Evolutionary conservation across 2,329 filamentous ascomycete genomes (phyloP).

Genomic region (Camptophora hylomeconis): DNA sequence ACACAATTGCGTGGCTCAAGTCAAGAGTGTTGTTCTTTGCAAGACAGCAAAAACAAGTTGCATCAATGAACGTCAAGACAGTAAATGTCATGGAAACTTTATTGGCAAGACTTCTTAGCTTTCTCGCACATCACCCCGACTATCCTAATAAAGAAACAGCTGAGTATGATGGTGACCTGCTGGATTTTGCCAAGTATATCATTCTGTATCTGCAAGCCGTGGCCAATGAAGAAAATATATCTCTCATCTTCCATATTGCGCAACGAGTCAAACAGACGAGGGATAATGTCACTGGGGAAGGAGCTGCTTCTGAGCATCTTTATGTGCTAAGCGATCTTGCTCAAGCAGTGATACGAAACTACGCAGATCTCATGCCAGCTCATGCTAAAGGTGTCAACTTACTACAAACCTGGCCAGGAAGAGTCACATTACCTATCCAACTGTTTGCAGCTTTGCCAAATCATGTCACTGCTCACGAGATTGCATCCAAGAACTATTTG

Average conservation of each 20-base stretch:
- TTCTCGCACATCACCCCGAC: conserved; percentile 89
- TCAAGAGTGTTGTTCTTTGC: conserved; percentile 60
- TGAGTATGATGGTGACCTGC: conserved; percentile 50
- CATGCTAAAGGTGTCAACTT: conserved; percentile 36
- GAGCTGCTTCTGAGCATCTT: conserved; percentile 37
- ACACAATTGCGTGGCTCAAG: conserved; percentile 77
- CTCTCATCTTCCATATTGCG: conserved; percentile 79
- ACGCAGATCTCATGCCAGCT: conserved; percentile 77
- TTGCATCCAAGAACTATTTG: conserved; percentile 75
- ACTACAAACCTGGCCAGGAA: conserved; percentile 70
- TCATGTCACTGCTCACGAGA: conserved; percentile 67
- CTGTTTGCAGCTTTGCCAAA: conserved; percentile 64
- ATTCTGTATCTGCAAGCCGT: conserved; percentile 76
- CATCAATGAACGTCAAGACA: conserved; percentile 23
- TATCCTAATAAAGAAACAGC: conserved; percentile 43
- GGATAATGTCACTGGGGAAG: conserved; percentile 56
- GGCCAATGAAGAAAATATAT: conserved; percentile 74
- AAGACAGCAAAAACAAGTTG: conserved; percentile 29
- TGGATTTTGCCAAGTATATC: conserved; percentile 78
- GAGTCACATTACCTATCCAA: conserved; percentile 65
- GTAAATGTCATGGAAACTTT: conserved; percentile 63
- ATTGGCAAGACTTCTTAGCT: conserved; percentile 69
- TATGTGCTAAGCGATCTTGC: conserved; percentile 83
- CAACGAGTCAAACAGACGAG: conserved; percentile 83
- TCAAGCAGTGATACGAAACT: conserved; percentile 68